Base-by-base conservation (phyloP, 1,139 yeast genomes). In the Geotrichum siamense region DNA sequence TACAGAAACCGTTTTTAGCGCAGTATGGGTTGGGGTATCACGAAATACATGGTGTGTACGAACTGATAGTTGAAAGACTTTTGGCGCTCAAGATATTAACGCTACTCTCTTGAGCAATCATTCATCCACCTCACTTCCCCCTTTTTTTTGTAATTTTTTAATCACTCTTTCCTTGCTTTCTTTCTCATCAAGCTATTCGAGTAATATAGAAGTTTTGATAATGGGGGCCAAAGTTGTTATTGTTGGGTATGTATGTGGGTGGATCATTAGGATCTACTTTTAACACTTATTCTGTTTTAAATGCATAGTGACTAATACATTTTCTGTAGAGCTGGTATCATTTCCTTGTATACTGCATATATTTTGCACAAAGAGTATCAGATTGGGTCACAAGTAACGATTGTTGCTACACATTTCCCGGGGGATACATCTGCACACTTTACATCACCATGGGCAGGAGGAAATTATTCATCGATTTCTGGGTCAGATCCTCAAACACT, bases 361-460 rank as follows among this genome's bases (percentile, higher is more conserved):
- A 67, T 77, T 37, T 64, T 78, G 25, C 64, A 67, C n/a, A 69
- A 70, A 1, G 36, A 43, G 23, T 22, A 29, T 8, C 70, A 74
- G 6, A 51, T 63, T 5, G 74, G 76, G 1, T 47, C 59, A 3
- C 66, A 74, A n/a, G 71, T 82, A 50, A 69, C 76, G 2, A 71
- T 82, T 5, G 54, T 79, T 17, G 89, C 83, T 2, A 75, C 79
- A 54, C 72, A 69, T 52, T 59, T 79, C 40, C 91, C 93, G 1
- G 93, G 91, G 3, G 93, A 83, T 56, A 79, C 75, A 53, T 75
- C 84, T 3, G 72, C 74, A 49, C 68, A 74, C 43, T 83, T 78
- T 58, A 79, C 93, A 2, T 79, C 87, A 0, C 93, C 93, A 1
- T 80, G 81, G 72, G 89, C 89, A 1, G 68, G 68, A 2, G 68